phyloP scores from a whole-genome alignment of 2,329 filamentous ascomycete genomes.

The Alternaria infectoria region DNA sequence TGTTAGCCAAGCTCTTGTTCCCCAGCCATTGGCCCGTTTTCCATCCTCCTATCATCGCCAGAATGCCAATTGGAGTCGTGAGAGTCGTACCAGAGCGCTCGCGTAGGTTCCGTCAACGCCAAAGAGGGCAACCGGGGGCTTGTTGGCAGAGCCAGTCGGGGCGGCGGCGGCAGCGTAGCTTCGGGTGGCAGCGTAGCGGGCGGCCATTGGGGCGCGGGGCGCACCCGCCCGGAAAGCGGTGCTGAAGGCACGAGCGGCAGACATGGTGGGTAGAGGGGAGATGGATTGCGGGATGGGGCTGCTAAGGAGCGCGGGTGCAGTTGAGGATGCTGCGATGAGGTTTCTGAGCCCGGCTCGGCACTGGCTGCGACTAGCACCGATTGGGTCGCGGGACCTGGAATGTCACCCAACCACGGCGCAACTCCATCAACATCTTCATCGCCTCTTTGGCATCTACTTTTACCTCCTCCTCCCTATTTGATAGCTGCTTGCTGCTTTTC shows the following conservation, averaged over 20 bases:
- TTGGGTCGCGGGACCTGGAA: conserved; percentile 3
- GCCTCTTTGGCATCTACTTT: background rate
- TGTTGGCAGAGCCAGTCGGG: conserved; percentile 67
- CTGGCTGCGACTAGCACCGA: conserved; percentile 16
- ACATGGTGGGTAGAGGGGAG: conserved; percentile 56
- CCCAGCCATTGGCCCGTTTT: conserved; percentile 23
- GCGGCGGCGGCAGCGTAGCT: conserved; percentile 73
- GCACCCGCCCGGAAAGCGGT: conserved; percentile 63
- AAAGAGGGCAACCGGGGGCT: conserved; percentile 89
- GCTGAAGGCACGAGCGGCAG: conserved; percentile 63
- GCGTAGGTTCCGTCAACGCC: conserved; percentile 98
- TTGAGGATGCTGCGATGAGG: conserved; percentile 31
- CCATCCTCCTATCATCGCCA: conserved; percentile 28
- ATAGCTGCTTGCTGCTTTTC: background rate
- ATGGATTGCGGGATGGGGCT: conserved; percentile 43
- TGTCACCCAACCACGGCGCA: background rate
- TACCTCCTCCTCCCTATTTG: fast-evolving
- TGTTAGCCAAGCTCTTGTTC: conserved; percentile 30
- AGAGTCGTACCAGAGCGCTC: conserved; percentile 84
- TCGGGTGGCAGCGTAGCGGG: conserved; percentile 69
- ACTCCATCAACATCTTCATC: background rate
- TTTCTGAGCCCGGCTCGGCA: conserved; percentile 33
- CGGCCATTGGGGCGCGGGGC: conserved; percentile 65
- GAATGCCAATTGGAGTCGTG: conserved; percentile 22
- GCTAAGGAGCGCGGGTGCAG: conserved; percentile 26